These are phyloP conservation scores for Penicillium psychrosexuale DNA, from an alignment of 2,329 filamentous ascomycete genomes.

Conservation along the genomic window DNA sequence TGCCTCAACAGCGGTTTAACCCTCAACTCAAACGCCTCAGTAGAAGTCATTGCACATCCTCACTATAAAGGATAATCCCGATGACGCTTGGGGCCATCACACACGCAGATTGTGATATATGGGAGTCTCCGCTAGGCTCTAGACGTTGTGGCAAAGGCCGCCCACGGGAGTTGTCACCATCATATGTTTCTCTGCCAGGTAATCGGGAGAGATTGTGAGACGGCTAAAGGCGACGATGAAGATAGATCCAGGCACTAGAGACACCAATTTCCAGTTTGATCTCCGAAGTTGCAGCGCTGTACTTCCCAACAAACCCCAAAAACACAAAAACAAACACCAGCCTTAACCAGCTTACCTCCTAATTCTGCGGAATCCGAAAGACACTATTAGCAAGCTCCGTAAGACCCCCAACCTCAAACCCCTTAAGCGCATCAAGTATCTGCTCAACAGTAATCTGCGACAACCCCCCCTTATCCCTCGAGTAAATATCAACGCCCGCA, in stretches of 20 bases:
- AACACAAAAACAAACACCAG: neutral
- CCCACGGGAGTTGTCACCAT: neutral
- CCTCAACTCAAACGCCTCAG: too few species aligned
- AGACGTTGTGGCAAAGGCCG: neutral
- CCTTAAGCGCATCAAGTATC: constrained; percentile 12
- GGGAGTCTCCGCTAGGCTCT: neutral
- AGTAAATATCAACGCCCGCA: constrained; percentile 77
- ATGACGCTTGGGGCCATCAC: neutral
- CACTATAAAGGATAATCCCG: neutral
- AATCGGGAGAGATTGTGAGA: neutral
- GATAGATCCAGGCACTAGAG: neutral
- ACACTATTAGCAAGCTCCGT: constrained; percentile 6
- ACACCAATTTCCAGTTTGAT: neutral
- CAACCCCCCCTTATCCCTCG: constrained; percentile 40
- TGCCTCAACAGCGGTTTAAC: neutral
- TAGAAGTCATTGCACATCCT: neutral
- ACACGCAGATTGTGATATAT: neutral
- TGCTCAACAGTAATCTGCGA: constrained; percentile 1
- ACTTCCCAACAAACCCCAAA: neutral
- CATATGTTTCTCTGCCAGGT: neutral
- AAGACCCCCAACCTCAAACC: constrained; percentile 8
- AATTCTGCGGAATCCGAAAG: constrained; percentile 15
- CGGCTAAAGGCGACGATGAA: neutral
- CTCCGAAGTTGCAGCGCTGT: too few species aligned
- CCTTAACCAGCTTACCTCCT: neutral